phyloP scores from a whole-genome alignment of 257 asterid genomes.

The Leonotis leonurus region DNA sequence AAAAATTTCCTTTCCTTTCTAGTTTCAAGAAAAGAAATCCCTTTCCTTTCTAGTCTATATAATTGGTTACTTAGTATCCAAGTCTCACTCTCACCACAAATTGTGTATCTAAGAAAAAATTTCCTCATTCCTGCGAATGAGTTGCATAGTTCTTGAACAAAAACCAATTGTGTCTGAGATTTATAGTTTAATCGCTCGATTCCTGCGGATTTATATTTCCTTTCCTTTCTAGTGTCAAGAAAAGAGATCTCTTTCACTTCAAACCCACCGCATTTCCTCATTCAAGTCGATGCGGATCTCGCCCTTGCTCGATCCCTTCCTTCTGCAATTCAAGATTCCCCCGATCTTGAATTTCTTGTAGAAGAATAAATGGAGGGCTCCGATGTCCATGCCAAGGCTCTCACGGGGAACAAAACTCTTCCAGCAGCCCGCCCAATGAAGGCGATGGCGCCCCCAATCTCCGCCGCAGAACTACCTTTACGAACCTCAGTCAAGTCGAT shows the following conservation, averaged over 20 bases:
- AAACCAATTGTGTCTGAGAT: too few relatives aligned
- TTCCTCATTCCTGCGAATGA: too few relatives aligned
- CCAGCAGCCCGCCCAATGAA: constrained; percentile 6
- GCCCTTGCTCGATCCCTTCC: too few relatives aligned
- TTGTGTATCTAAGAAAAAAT: too few relatives aligned
- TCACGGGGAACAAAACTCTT: constrained; percentile 32
- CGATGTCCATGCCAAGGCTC: constrained; percentile 20
- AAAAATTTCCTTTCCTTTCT: too few relatives aligned
- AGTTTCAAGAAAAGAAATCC: too few relatives aligned
- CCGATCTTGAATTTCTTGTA: not conserved
- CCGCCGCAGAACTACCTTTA: constrained; percentile 61
- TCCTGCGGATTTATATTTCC: constrained; percentile 3
- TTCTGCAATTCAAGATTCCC: constrained; percentile 1
- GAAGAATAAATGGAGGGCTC: constrained; percentile 31
- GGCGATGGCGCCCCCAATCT: constrained; percentile 31
- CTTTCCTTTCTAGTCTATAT: constrained; percentile 15
- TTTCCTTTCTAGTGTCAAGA: too few relatives aligned
- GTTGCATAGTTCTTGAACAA: too few relatives aligned
- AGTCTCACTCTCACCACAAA: too few relatives aligned
- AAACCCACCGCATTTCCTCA: not conserved
- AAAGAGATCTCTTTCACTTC: constrained; percentile 14
- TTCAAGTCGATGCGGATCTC: too few relatives aligned
- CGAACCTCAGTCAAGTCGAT: constrained; percentile 83
- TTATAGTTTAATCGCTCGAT: too few relatives aligned
- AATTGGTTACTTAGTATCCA: too few relatives aligned